phyloP scores from a whole-genome alignment of 768 basidiomycete species.

The Agrocybe chaxingu region DNA sequence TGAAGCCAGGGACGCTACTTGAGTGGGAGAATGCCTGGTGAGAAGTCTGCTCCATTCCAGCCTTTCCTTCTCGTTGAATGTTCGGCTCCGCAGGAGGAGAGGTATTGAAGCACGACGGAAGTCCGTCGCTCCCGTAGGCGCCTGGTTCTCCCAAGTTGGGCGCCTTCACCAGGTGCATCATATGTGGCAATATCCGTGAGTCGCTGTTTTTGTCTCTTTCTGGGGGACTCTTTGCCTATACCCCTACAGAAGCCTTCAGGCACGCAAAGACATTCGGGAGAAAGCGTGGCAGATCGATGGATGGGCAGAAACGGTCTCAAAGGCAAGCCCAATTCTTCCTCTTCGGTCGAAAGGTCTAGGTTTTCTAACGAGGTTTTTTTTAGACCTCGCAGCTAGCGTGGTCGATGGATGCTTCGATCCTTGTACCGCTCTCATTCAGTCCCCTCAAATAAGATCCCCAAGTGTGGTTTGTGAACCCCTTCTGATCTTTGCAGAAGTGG shows the following conservation, averaged over 20 bases:
- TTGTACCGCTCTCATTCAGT: slow-evolving; percentile 77
- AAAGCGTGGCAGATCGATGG: slow-evolving; percentile 93
- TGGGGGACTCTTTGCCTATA: slow-evolving; percentile 10
- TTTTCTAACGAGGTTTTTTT: slow-evolving; percentile 9
- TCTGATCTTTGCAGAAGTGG: no score
- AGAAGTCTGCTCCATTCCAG: slow-evolving; percentile 11
- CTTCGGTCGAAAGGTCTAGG: slow-evolving; percentile 1
- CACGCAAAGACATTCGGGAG: slow-evolving; percentile 80
- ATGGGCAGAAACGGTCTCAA: slow-evolving; percentile 93
- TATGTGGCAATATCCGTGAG: slow-evolving; percentile 95
- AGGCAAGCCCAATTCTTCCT: slow-evolving; percentile 45
- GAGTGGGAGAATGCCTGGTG: slow-evolving; percentile 97
- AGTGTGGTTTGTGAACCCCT: no score
- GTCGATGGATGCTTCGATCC: slow-evolving; percentile 83
- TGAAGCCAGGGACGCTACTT: slow-evolving; percentile 84
- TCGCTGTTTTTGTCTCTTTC: slow-evolving; percentile 14
- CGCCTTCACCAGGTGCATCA: slow-evolving; percentile 89
- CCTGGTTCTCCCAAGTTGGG: slow-evolving; percentile 91
- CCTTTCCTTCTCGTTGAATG: slow-evolving; percentile 6
- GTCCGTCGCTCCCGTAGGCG: slow-evolving; percentile 82
- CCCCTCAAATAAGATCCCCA: slow-evolving; percentile 63
- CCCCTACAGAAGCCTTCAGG: slow-evolving; percentile 59
- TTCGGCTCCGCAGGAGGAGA: slow-evolving; percentile 58
- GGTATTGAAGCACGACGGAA: slow-evolving; percentile 93
- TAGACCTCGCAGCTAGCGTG: slow-evolving; percentile 89